Conservation (phyloP, 495 filamentous ascomycete genomes). For the Pyrenula massariospora region DNA sequence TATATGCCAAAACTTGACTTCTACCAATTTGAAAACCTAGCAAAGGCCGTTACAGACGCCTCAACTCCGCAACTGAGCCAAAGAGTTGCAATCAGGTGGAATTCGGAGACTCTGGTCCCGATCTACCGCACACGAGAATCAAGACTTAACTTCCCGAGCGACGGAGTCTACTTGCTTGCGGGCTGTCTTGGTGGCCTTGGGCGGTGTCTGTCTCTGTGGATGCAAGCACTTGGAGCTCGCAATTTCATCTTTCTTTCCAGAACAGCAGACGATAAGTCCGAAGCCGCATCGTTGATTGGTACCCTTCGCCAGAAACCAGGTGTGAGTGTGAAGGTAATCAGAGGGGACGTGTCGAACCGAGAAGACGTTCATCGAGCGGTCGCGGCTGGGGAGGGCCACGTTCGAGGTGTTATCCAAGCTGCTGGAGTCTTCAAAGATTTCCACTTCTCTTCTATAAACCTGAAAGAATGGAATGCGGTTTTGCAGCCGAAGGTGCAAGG, state of each 20-base stretch:
- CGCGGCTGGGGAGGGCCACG: slow-evolving; percentile 7
- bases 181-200: slow-evolving; percentile 57
- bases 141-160: slow-evolving; percentile 2
- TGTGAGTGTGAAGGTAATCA: slow-evolving; percentile 11
- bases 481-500: slow-evolving; percentile 14
- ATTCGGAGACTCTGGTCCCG: too few relatives aligned
- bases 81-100: too few relatives aligned
- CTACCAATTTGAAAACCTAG: too few relatives aligned
- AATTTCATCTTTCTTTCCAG: slow-evolving; percentile 46
- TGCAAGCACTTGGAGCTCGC: slow-evolving; percentile 43
- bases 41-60: too few relatives aligned
- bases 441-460: slow-evolving; percentile 11
- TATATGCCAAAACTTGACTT: too few relatives aligned
- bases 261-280: slow-evolving; percentile 22
- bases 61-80: too few relatives aligned
- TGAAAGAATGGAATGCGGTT: slow-evolving; percentile 5
- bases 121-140: too few relatives aligned
- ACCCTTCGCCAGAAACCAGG: slow-evolving; percentile 12
- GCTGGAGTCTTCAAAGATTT: slow-evolving; percentile 24
- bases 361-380: slow-evolving; percentile 6
- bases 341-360: slow-evolving; percentile 16
- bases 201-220: slow-evolving; percentile 41
- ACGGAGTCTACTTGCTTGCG: slow-evolving; percentile 42
- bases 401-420: slow-evolving; percentile 23
- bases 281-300: slow-evolving; percentile 13